Conservation (phyloP, 371 early-diverging fungal species). For the Rhizomucor pusillus region DNA sequence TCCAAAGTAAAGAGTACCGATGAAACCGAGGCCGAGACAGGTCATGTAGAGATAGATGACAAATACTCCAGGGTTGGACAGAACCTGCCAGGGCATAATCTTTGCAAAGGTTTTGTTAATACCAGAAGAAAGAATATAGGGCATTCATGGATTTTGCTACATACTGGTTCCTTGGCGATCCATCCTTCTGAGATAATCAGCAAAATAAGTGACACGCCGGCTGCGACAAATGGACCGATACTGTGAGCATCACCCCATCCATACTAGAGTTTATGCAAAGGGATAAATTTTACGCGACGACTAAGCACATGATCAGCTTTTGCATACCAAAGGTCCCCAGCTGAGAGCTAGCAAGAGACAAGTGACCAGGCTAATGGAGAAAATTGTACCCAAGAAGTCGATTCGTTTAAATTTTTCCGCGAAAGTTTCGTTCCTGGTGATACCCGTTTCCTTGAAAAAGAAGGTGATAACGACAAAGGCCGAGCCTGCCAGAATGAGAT, state of each 20-base stretch:
- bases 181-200: conserved; percentile 16
- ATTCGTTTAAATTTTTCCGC: conserved; percentile 57
- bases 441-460: conserved; percentile 43
- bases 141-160: not conserved
- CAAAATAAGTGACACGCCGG: conserved; percentile 11
- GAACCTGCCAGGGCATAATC: conserved; percentile 12
- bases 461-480: conserved; percentile 48
- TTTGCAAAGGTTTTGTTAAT: not conserved
- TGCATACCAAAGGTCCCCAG: conserved; percentile 37
- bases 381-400: conserved; percentile 45
- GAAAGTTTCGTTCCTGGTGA: conserved; percentile 34
- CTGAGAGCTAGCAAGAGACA: conserved; percentile 50
- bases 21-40: conserved; percentile 67
- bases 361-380: conserved; percentile 16
- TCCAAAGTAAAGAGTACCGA: conserved; percentile 69
- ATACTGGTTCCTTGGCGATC: conserved; percentile 17
- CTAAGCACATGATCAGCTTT: not conserved
- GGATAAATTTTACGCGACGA: not conserved
- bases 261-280: not conserved
- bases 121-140: not conserved
- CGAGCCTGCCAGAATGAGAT: conserved; percentile 66
- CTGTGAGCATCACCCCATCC: conserved; percentile 12
- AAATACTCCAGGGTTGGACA: conserved; percentile 6
- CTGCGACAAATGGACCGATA: conserved; percentile 15
- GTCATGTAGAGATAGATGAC: conserved; percentile 26